Conservation (phyloP, 805 yeast genomes). For the Yarrowia sp. region DNA sequence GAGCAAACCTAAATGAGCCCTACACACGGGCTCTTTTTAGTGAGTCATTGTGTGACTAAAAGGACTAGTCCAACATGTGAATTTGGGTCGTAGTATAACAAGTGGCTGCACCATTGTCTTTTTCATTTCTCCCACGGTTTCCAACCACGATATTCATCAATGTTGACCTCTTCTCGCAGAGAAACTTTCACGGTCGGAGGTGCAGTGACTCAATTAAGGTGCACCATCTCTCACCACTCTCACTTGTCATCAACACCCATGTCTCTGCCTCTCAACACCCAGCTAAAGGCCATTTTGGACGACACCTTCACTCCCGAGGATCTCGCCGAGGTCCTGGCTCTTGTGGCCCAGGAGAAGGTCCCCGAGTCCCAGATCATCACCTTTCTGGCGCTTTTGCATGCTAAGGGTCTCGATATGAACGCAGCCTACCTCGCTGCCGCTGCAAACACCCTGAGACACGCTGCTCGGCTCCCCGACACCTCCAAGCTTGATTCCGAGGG, state of each 20-base stretch:
- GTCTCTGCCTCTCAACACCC: slow-evolving; percentile 55
- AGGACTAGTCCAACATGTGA: slow-evolving; percentile 2
- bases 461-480: slow-evolving; percentile 47
- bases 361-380: slow-evolving; percentile 76
- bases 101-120: neutral
- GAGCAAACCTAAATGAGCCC: neutral
- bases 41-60: slow-evolving; percentile 34
- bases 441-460: slow-evolving; percentile 71
- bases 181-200: slow-evolving; percentile 19
- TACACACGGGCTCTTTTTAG: neutral
- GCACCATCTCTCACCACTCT: slow-evolving; percentile 17
- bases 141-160: neutral
- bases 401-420: slow-evolving; percentile 77
- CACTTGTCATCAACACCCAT: slow-evolving; percentile 20
- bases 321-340: slow-evolving; percentile 64
- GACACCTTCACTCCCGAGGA: slow-evolving; percentile 67
- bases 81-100: slow-evolving; percentile 8
- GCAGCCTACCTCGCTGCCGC: slow-evolving; percentile 88
- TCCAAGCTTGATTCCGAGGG: slow-evolving; percentile 51
- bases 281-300: slow-evolving; percentile 66
- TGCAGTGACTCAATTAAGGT: slow-evolving; percentile 35
- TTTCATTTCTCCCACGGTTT: neutral
- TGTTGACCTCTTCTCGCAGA: slow-evolving; percentile 24
- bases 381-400: slow-evolving; percentile 78
- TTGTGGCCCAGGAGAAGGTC: slow-evolving; percentile 66